Evolutionary conservation across 139 green algal species (phyloP), one percentile per base, ranked within the genome.

Genomic region (Tetradesmus obliquus): DNA sequence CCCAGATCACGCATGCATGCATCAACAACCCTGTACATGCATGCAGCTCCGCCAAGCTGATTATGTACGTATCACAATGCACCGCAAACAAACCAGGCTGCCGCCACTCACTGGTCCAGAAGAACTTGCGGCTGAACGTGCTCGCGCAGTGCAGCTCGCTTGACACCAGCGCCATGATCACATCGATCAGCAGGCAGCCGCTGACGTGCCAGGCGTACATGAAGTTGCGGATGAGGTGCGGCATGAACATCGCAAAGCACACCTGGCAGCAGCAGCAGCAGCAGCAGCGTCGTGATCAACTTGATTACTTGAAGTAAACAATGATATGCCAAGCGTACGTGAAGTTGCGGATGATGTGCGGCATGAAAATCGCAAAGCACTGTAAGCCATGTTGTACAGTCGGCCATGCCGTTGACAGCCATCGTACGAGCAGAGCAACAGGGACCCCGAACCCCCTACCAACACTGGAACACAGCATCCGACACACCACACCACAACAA

Each of bases 191-290:
- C 19, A 69, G 9, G 86, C 69, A 90, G 69, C 71, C 86, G 24
- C 71, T 84, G 79, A 10, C 6, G 85, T 90, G 86, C 20, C 53
- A 8, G 1, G n/a, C 19, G 55, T 91, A 91, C 54, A 91, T 17
- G n/a, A 91, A 91, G 88, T 86, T 91, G 12, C 81, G 80, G 24
- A 91, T 24, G 5, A 91, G 88, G 32, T 86, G 20, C n/a, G 88
- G 88, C 76, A 91, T 86, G n/a, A 87, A 91, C 88, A 91, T 91
- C 8, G 87, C 87, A 85, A 91, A 91, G 71, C 87, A 91, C 15
- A 90, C 86, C 86, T 90, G 71, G 20, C 32, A 51, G 22, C 51
- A 66, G 45, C 55, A 32, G 45, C 69, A 60, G 66, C 66, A 76
- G 66, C 15, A 76, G 66, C 66, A 76, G 66, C 66, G 32, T 45